phyloP scores from a whole-genome alignment of 2,329 filamentous ascomycete genomes.

The Botrytis tulipae region DNA sequence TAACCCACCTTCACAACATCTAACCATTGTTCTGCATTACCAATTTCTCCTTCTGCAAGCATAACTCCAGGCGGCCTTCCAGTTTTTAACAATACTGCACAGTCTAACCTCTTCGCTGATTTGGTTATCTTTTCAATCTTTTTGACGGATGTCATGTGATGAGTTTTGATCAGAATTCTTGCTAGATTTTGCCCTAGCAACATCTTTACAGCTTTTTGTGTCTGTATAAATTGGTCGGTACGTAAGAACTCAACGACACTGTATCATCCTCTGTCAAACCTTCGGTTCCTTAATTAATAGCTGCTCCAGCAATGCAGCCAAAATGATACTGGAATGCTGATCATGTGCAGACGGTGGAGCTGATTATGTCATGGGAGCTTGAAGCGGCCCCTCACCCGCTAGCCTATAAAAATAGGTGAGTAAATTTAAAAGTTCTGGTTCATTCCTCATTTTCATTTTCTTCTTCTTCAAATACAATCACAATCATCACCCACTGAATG shows the following conservation, averaged over 20 bases:
- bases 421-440: background rate
- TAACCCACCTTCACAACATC: constrained; percentile 32
- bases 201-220: background rate
- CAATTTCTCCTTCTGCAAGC: constrained; percentile 58
- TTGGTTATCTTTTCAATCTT: constrained; percentile 65
- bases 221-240: background rate
- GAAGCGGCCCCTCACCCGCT: background rate
- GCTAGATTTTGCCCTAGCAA: background rate
- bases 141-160: constrained; percentile 79
- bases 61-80: constrained; percentile 73
- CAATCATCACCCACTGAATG: background rate
- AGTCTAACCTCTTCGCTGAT: constrained; percentile 57
- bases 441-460: accelerated
- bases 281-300: accelerated
- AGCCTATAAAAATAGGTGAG: background rate
- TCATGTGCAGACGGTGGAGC: background rate
- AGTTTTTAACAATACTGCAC: constrained; percentile 63
- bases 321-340: no score
- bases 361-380: constrained; percentile 2
- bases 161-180: constrained; percentile 67
- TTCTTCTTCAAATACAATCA: background rate
- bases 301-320: background rate
- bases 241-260: background rate
- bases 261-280: background rate
- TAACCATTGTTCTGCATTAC: constrained; percentile 30